Base-by-base conservation (phyloP, 176 grass and related monocot genomes). In the Musa itinerans region DNA sequence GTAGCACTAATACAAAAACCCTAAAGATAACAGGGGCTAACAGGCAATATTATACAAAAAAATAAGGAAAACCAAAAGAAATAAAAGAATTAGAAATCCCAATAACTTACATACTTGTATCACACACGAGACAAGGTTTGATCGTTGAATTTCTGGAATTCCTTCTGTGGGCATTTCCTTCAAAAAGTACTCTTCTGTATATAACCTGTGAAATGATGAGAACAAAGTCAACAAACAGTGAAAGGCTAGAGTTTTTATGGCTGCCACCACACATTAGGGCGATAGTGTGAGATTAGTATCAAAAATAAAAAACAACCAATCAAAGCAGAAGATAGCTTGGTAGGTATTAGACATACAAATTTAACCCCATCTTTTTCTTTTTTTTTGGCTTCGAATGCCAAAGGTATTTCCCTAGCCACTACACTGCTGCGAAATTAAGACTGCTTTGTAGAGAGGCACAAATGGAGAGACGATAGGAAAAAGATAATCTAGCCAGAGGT, bases 131-230 rank as follows among this genome's bases (percentile, higher is more conserved):
- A 97, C 90, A 63, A 97, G 86, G 71, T 90, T 97, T 79, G 94
- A 93, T 72, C 90, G 87, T 85, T 93, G 94, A 77, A 97, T 91
- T 89, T 97, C 94, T 79, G 94, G 94, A 79, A 93, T 79, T 80
- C 94, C 94, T 77, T 93, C 90, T 54, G 86, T 65, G 49, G 89
- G 82, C 94, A 97, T 93, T 90, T 97, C 88, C 52, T 86, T 93
- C 70, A 93, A 59, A 76, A 91, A 93, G 79, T 89, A 93, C 77
- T 97, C 94, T 82, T 97, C 94, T 19, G 94, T 97, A 81, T 97
- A 97, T 50, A 97, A 76, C 82, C 94, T 97, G 72, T 76, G 29
- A 84, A 59, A 84, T 74, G 6, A 71, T 69, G 84, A 55, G n/a
- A 77, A 52, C 3, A 23, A 85, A 88, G 63, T 19, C 66, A 43